A percentile compares a stretch with the other conserved stretches of the same genome.
These are phyloP conservation scores for Crithidia bombi DNA, from an alignment of 208 protist genomes.

Conservation along the genomic window DNA sequence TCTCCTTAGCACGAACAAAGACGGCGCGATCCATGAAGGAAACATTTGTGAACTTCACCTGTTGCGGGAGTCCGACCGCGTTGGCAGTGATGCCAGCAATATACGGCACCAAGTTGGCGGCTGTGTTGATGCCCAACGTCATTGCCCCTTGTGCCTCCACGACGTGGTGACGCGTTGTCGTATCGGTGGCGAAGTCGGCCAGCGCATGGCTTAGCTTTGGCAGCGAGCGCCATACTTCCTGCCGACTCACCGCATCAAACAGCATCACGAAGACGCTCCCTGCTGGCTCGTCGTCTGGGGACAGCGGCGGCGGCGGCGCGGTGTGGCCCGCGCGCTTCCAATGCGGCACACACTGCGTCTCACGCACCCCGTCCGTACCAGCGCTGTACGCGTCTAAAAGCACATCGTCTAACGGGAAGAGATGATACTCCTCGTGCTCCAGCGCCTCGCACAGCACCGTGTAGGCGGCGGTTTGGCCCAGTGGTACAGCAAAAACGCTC, in stretches of 20 bases:
- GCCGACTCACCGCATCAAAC: conserved; percentile 68
- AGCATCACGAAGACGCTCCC: conserved; percentile 59
- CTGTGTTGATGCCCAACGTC: conserved; percentile 48
- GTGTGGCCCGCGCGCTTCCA: neutral
- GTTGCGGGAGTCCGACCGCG: neutral
- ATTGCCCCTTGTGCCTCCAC: conserved; percentile 49
- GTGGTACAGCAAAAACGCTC: conserved; percentile 40
- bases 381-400: neutral
- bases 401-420: conserved; percentile 41
- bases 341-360: neutral
- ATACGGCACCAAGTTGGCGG: conserved; percentile 44
- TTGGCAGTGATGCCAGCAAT: conserved; percentile 23
- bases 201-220: conserved; percentile 57
- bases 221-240: conserved; percentile 55
- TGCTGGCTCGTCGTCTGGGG: conserved; percentile 31
- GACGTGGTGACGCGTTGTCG: conserved; percentile 32
- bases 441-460: conserved; percentile 43
- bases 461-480: conserved; percentile 51
- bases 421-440: conserved; percentile 58
- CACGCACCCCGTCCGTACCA: neutral
- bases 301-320: neutral
- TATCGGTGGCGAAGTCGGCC: conserved; percentile 35
- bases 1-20: conserved; percentile 46
- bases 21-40: conserved; percentile 32
- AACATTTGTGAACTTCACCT: neutral